Conservation (phyloP, 768 basidiomycete species). For the Mycena leptocephala region DNA sequence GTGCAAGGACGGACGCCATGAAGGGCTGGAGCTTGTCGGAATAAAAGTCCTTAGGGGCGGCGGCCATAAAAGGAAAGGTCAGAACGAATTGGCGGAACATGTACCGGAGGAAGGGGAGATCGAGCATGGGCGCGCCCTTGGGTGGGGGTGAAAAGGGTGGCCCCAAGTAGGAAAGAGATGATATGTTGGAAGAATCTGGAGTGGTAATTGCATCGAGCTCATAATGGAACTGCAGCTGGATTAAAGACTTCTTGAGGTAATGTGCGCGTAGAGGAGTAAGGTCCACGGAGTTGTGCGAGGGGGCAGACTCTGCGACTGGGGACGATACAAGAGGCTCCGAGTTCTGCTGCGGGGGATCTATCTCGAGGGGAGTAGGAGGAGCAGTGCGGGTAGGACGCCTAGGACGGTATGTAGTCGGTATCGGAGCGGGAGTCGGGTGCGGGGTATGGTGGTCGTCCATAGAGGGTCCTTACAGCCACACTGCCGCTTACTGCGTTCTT, state of each 20-base stretch:
- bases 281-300: constrained; percentile 35
- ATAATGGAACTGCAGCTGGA: constrained; percentile 87
- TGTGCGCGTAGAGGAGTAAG: constrained; percentile 95
- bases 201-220: constrained; percentile 83
- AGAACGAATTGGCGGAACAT: constrained; percentile 94
- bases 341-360: background rate
- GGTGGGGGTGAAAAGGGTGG: constrained; percentile 87
- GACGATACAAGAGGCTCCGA: constrained; percentile 21
- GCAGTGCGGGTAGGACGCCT: constrained; percentile 1
- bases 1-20: constrained; percentile 84
- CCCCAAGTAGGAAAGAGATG: constrained; percentile 90
- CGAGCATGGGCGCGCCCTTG: constrained; percentile 69
- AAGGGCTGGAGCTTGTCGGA: constrained; percentile 97
- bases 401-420: background rate
- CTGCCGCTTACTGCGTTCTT: too few relatives aligned
- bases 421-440: background rate
- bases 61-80: constrained; percentile 94
- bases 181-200: constrained; percentile 62
- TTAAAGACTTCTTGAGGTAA: constrained; percentile 97
- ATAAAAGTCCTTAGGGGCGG: constrained; percentile 94
- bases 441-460: constrained; percentile 21
- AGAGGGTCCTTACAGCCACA: background rate
- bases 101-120: constrained; percentile 92
- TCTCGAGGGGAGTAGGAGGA: background rate
- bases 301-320: constrained; percentile 25